A percentile compares a stretch with the other conserved stretches of the same genome.
Evolutionary conservation across 495 filamentous ascomycete genomes (phyloP).

Genomic region (Penicillium fimorum): DNA sequence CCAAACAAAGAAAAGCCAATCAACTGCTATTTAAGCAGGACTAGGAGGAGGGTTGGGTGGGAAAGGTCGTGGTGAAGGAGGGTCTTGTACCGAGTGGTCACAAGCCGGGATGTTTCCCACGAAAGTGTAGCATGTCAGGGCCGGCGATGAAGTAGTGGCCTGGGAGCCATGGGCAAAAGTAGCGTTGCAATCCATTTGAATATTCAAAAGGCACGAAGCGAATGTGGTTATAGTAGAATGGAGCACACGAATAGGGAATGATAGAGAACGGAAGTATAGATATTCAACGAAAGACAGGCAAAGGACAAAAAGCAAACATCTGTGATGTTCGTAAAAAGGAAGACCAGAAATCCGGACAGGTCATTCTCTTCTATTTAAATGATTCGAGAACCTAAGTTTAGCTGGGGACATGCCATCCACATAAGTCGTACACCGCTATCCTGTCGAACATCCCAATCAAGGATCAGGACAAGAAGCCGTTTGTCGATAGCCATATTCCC

Average conservation of each 20-base stretch:
- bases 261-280: not conserved
- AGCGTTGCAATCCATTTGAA: slow-evolving; percentile 11
- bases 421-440: slow-evolving; percentile 42
- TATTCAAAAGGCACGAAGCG: not conserved
- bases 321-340: not conserved
- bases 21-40: slow-evolving; percentile 29
- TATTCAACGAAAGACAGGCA: slow-evolving; percentile 3
- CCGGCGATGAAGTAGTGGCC: not conserved
- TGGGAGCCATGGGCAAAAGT: not conserved
- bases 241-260: not conserved
- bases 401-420: slow-evolving; percentile 12
- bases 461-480: slow-evolving; percentile 23
- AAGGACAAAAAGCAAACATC: not conserved
- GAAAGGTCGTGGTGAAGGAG: slow-evolving; percentile 42
- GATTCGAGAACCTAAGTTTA: slow-evolving; percentile 7
- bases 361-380: slow-evolving; percentile 21
- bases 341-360: slow-evolving; percentile 5
- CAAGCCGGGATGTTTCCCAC: slow-evolving; percentile 12
- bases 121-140: slow-evolving; percentile 4
- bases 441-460: slow-evolving; percentile 28
- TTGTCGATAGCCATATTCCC: slow-evolving; percentile 24
- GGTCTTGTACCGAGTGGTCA: slow-evolving; percentile 33
- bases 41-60: slow-evolving; percentile 47
- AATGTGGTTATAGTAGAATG: not conserved
- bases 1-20: slow-evolving; percentile 13